These are phyloP conservation scores for Vairimorpha ceranae DNA, from an alignment of 371 early-diverging fungal species.

Conservation along the genomic window DNA sequence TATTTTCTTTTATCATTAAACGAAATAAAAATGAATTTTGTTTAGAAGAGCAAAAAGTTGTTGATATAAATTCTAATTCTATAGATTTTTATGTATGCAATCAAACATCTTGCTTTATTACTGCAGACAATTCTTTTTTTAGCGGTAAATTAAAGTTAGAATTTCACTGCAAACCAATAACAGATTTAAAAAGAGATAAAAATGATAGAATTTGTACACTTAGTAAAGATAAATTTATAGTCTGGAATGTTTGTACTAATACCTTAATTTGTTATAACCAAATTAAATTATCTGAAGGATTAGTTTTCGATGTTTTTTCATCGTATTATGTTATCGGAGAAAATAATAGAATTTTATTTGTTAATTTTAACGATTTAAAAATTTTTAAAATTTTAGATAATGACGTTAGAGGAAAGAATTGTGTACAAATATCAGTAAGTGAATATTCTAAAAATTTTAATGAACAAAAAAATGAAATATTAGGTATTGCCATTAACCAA, in stretches of 20 bases:
- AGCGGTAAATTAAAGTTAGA: not conserved
- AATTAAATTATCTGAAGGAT: slow-evolving; percentile 24
- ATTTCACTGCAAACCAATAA: slow-evolving; percentile 21
- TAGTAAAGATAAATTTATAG: slow-evolving; percentile 35
- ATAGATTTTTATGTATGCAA: slow-evolving; percentile 1
- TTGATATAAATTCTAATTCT: slow-evolving; percentile 13
- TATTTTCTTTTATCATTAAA: slow-evolving; percentile 11
- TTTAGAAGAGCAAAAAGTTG: not conserved
- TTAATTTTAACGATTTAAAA: slow-evolving; percentile 8
- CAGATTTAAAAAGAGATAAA: not conserved
- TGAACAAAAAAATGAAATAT: not conserved
- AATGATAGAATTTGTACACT: slow-evolving; percentile 22
- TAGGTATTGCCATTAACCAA: slow-evolving; percentile 20
- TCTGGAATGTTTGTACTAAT: slow-evolving; percentile 28
- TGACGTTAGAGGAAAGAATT: not conserved
- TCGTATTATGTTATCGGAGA: slow-evolving; percentile 16
- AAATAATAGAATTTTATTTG: slow-evolving; percentile 8
- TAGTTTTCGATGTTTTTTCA: not conserved
- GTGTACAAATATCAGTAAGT: not conserved
- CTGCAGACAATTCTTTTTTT: slow-evolving; percentile 23
- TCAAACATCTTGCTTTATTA: slow-evolving; percentile 8
- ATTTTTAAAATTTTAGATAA: not conserved
- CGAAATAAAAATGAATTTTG: slow-evolving; percentile 4
- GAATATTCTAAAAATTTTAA: not conserved
- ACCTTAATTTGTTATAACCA: not conserved